These are phyloP conservation scores for Cadophora sp. DNA, from an alignment of 2,329 filamentous ascomycete genomes.

Conservation along the genomic window DNA sequence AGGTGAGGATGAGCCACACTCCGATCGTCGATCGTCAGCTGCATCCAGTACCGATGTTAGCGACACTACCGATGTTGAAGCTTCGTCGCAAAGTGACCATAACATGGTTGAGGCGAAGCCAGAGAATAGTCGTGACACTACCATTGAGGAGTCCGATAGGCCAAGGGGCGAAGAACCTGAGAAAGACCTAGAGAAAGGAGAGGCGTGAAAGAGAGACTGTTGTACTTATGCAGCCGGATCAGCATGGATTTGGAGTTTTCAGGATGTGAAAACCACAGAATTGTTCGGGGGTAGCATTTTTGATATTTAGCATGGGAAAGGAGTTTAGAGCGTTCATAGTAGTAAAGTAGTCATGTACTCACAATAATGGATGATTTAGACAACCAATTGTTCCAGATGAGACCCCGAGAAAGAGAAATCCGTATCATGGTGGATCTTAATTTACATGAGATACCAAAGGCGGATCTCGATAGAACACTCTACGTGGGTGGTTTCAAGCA, in stretches of 20 bases:
- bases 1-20: neutral
- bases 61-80: constrained; percentile 13
- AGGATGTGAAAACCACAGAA: neutral
- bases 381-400: too few species aligned
- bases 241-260: neutral
- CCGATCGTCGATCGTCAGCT: neutral
- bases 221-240: neutral
- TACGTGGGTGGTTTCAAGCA: too few species aligned
- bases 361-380: neutral
- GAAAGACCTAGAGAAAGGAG: constrained; percentile 32
- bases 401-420: too few species aligned
- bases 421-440: too few species aligned
- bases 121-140: constrained; percentile 1
- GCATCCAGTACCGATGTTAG: constrained; percentile 8
- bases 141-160: constrained; percentile 17
- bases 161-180: constrained; percentile 13
- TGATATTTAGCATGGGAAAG: neutral
- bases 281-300: neutral
- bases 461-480: too few species aligned
- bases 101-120: neutral
- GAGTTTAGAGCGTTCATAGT: neutral
- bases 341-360: neutral
- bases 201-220: neutral
- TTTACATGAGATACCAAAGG: too few species aligned
- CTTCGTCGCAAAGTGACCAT: neutral